phyloP scores from a whole-genome alignment of 306 rosid genomes.

The Acacia melanoxylon region DNA sequence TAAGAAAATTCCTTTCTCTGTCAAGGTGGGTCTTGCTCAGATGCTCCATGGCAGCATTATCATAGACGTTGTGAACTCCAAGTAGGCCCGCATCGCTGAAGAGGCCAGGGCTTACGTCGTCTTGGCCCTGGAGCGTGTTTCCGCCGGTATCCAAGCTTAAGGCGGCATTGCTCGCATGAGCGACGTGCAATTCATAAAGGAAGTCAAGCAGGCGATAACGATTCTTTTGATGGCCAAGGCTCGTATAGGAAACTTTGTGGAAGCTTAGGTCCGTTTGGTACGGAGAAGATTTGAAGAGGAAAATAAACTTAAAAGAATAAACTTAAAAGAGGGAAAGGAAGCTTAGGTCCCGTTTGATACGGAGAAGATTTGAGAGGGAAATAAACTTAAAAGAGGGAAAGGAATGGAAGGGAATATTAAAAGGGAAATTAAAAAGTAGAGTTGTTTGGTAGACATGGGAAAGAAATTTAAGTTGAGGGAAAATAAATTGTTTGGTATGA shows the following conservation, averaged over 20 bases:
- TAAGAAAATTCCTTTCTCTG: slow-evolving; percentile 71
- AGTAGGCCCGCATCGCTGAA: slow-evolving; percentile 80
- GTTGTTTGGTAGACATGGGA: no score
- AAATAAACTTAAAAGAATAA: no score
- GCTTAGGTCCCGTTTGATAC: no score
- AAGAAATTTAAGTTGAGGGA: no score
- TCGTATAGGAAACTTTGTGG: slow-evolving; percentile 81
- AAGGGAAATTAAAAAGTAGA: no score
- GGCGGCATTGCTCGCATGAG: slow-evolving; percentile 89
- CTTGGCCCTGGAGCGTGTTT: slow-evolving; percentile 84
- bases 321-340: no score
- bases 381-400: no score
- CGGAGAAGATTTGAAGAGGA: no score
- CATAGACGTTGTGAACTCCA: slow-evolving; percentile 91
- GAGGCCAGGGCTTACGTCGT: slow-evolving; percentile 92
- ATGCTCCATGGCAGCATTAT: slow-evolving; percentile 93
- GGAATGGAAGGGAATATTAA: no score
- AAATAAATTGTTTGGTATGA: no score
- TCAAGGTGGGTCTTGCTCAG: slow-evolving; percentile 84
- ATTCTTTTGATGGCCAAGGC: slow-evolving; percentile 95
- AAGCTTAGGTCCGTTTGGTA: no score
- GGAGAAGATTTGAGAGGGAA: no score
- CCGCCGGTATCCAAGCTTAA: slow-evolving; percentile 75
- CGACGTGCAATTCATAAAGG: slow-evolving; percentile 79
- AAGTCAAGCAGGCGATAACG: slow-evolving; percentile 78